Base-by-base conservation (phyloP, 441 rosid genomes). In the Cnidoscolus chayamansa region DNA sequence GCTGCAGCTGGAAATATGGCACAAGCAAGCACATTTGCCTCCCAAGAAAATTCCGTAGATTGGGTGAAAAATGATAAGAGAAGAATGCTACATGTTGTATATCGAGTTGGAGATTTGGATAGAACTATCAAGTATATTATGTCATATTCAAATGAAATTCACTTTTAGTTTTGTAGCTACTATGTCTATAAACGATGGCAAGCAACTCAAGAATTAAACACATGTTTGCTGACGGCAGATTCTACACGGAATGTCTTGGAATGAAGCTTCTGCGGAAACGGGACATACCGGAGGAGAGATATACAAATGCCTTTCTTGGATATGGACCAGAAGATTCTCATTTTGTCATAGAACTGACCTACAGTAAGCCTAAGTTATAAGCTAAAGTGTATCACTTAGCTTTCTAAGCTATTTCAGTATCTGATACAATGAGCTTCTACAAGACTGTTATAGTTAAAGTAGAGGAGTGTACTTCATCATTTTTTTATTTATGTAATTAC, bases 21-120 rank as follows among this genome's bases (percentile, higher is more conserved):
- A 50, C 94, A 86, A 70, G 88, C 92, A 47, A 85, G 96, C 81
- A 79, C 89, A 61, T 72, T 84, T 76, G 76, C 85, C 70, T 63
- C 84, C 16, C 88, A 86, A 73, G 94, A 88, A 20, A 89, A 80
- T 83, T 78, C 80, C 51, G 78, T 90, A 16, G 89, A 84, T 12
- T 92, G 92, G 92, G 94, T 87, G 0, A 94, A 88, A 76, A 82
- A 84, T 67, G 98, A 94, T 73, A 89, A 88, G 67, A 85, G 98
- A 70, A 84, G 98, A 80, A 79, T 94, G 95, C 90, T 92, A 67
- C 97, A 94, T 77, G 97, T 88, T 35, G 97, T 94, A 75, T 94
- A 94, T 77, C 97, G 94, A 8, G 98, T 94, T 63, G 98, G 97
- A 48, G 97, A 94, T 78, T 71, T 94, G 83, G 97, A 92, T 73